Evolutionary conservation across 2,329 filamentous ascomycete species (phyloP).

Genomic region (Nemania bipapillata): DNA sequence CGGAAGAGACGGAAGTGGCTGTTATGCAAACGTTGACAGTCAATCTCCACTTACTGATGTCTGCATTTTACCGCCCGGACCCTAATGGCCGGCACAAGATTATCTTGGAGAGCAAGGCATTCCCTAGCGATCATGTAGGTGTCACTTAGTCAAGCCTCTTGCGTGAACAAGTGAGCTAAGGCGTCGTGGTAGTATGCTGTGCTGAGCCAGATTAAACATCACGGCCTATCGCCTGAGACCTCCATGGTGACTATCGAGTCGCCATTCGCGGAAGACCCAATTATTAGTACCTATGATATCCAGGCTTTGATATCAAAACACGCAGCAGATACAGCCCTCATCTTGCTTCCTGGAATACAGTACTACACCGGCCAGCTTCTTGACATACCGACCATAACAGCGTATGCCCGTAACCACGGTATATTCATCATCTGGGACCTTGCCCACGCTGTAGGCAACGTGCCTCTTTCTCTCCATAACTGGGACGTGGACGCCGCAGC

Average conservation of each 20-base stretch:
- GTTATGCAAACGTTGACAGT: conserved; percentile 83
- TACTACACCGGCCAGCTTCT: conserved; percentile 84
- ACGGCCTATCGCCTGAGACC: conserved; percentile 70
- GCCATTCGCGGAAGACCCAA: conserved; percentile 58
- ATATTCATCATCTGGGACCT: conserved; percentile 83
- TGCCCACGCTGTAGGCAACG: conserved; percentile 81
- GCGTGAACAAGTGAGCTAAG: conserved; percentile 22
- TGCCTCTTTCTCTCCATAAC: conserved; percentile 75
- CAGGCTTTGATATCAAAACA: conserved; percentile 73
- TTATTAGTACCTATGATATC: conserved; percentile 73
- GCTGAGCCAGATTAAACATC: conserved; percentile 77
- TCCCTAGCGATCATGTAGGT: conserved; percentile 81
- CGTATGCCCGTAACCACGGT: conserved; percentile 71
- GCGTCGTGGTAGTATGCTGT: conserved; percentile 71
- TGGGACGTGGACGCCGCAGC: conserved; percentile 82
- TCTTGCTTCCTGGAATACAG: conserved; percentile 82
- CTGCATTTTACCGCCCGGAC: conserved; percentile 79
- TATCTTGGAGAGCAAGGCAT: conserved; percentile 81
- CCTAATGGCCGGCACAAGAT: conserved; percentile 72
- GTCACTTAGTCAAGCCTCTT: conserved; percentile 4
- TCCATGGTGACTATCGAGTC: conserved; percentile 76
- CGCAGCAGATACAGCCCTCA: conserved; percentile 71
- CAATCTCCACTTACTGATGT: conserved; percentile 80
- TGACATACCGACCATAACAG: conserved; percentile 78
- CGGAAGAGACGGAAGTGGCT: conserved; percentile 73